Evolutionary conservation across 176 grass and related monocot species (phyloP), one percentile per base, ranked within the genome.

Genomic region (Aegilops bicornis): DNA sequence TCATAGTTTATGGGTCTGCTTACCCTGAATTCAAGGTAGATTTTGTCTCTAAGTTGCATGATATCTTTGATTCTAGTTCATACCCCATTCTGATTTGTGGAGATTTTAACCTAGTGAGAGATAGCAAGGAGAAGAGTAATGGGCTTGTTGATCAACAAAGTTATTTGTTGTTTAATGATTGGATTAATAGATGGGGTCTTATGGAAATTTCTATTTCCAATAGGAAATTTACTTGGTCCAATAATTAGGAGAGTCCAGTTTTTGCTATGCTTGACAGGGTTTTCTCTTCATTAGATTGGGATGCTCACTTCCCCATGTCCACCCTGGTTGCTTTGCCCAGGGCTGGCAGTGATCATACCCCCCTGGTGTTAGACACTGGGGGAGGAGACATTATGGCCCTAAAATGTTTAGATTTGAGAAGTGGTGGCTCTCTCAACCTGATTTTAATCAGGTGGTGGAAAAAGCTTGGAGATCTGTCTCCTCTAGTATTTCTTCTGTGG

Each of bases 301-400:
- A 56, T 1, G 0, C 2, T 0, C 31, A 22, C 0, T 77, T 20
- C 0, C 47, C 45, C 6, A 0, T 58, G 0, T 8, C 74, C 10
- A 8, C 42, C 9, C 10, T 73, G 20, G 22, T 1, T 10, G 1
- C 8, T 45, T 7, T 45, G 6, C 42, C 42, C 2, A 45, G 8
- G 42, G 10, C 10, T 10, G 42, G 42, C 10, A 27, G 25, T 27
- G 25, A 27, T 27, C 25, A 27, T 27, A 27, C 25, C 25, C 25
- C 25, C 25, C 25, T 27, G 25, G 25, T 27, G 25, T 27, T 27
- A 27, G 25, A 27, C 25, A 27, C 25, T 27, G 25, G 25, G 25
- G 25, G 25, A 27, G 25, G 25, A 27, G 25, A 27, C 25, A 27
- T 27, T 27, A 27, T 27, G 25, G 25, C 25, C 25, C 25, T 27